phyloP scores from a whole-genome alignment of 1,284 basidiomycete species.

The Austroboletus niveus region DNA sequence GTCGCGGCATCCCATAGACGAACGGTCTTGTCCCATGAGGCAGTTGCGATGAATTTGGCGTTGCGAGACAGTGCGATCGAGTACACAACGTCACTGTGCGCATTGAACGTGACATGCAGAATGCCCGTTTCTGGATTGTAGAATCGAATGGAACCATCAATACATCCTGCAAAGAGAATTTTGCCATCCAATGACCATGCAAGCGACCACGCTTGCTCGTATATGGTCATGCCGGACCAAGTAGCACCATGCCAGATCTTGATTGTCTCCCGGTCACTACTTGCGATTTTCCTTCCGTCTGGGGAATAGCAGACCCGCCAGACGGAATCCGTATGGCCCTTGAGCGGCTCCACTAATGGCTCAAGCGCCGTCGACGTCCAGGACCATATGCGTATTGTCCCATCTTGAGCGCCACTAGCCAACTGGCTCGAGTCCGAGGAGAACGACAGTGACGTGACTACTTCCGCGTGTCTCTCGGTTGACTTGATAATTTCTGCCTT shows the following conservation, averaged over 20 bases:
- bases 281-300: constrained; percentile 18
- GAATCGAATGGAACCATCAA: constrained; percentile 16
- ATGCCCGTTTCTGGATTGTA: constrained; percentile 11
- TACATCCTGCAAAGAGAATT: constrained; percentile 16
- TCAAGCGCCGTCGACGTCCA: constrained; percentile 15
- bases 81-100: constrained; percentile 16
- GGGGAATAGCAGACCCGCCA: constrained; percentile 23
- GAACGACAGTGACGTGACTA: constrained; percentile 19
- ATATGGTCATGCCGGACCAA: constrained; percentile 5
- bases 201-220: constrained; percentile 23
- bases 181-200: constrained; percentile 16
- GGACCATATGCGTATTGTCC: constrained; percentile 25
- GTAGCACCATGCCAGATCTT: constrained; percentile 16
- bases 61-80: constrained; percentile 13
- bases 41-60: constrained; percentile 21
- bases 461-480: neutral
- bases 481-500: constrained; percentile 3
- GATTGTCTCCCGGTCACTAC: constrained; percentile 21
- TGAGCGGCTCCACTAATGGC: constrained; percentile 9
- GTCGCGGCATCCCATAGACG: constrained; percentile 23
- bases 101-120: neutral
- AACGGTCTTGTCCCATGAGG: constrained; percentile 24
- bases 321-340: constrained; percentile 13
- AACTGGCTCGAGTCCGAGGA: constrained; percentile 19
- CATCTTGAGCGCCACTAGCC: constrained; percentile 20